Evolutionary conservation across 177 flowering plant species (phyloP), one percentile per base, ranked within the genome.

Genomic region (Vitis hybrid): DNA sequence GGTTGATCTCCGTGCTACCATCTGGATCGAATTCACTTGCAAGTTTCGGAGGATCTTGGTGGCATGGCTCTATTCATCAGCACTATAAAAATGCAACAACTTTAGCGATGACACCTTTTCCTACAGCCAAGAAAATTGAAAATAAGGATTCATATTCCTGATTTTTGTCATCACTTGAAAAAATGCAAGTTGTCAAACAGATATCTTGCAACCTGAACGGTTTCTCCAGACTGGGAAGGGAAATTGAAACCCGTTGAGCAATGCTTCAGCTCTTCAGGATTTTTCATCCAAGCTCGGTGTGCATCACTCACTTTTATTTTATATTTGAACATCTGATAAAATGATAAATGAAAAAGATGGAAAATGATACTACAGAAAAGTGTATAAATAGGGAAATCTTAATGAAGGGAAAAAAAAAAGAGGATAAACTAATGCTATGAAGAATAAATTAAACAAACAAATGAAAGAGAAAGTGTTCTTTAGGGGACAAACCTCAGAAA

Each of bases 211-310:
- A 91, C 99, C 97, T 90, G 76, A 71, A 58, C 55, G 18, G 62
- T 18, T 67, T 85, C 90, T 31, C 79, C 85, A 22, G 81, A 72
- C 60, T 68, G 65, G 6, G 58, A 69, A 68, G 89, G 87, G 71
- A 89, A 89, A 68, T 65, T 70, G 67, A 96, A 89, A 18, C 99
- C 98, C 1, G 78, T 84, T 12, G 97, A 96, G 82, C 98, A 89
- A 63, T 90, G 84, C 68, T 76, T 73, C 82, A 90, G 61, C 57
- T 67, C 57, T 71, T 93, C 97, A n/a, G 98, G 97, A 72, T 70
- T 71, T 79, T 80, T 87, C 90, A 96, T 84, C 97, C 97, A 96
- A 52, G 84, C 88, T 74, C 73, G 85, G 31, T 76, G 90, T 22
- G 87, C 93, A 70, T 84, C 90, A 72, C 81, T 81, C 57, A 81